These are phyloP conservation scores for Camellia granthamiana DNA, from an alignment of 148 eudicot species.

Conservation along the genomic window DNA sequence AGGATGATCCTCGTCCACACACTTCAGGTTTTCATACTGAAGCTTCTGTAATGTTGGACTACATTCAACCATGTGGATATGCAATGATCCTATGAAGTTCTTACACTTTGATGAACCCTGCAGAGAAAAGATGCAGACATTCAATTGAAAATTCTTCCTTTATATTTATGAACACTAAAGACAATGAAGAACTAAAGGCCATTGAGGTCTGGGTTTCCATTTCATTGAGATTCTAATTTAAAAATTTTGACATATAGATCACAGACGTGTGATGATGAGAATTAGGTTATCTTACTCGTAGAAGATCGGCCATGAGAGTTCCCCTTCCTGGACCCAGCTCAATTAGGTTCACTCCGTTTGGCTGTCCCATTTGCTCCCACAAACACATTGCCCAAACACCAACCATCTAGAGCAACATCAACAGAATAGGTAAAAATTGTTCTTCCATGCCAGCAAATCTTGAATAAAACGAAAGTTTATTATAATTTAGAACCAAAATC, in stretches of 20 bases:
- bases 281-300: conserved; percentile 55
- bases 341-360: conserved; percentile 62
- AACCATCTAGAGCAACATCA: conserved; percentile 54
- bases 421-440: background rate
- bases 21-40: conserved; percentile 68
- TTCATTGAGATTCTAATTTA: background rate
- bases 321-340: conserved; percentile 99
- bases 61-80: conserved; percentile 89
- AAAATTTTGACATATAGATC: background rate
- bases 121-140: conserved; percentile 11
- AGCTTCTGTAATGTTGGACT: conserved; percentile 78
- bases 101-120: conserved; percentile 89
- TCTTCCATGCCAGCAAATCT: background rate
- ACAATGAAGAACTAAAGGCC: background rate
- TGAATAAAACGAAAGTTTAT: background rate
- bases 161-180: background rate
- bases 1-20: conserved; percentile 44
- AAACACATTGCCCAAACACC: conserved; percentile 96
- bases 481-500: background rate
- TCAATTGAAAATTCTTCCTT: background rate
- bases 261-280: background rate
- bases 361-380: conserved; percentile 98
- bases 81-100: conserved; percentile 58
- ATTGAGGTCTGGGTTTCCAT: background rate
- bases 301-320: conserved; percentile 93